A percentile compares a stretch with the other conserved stretches of the same genome.
These are phyloP conservation scores for Casuarina cunninghamiana DNA, from an alignment of 306 rosid species.

Conservation along the genomic window DNA sequence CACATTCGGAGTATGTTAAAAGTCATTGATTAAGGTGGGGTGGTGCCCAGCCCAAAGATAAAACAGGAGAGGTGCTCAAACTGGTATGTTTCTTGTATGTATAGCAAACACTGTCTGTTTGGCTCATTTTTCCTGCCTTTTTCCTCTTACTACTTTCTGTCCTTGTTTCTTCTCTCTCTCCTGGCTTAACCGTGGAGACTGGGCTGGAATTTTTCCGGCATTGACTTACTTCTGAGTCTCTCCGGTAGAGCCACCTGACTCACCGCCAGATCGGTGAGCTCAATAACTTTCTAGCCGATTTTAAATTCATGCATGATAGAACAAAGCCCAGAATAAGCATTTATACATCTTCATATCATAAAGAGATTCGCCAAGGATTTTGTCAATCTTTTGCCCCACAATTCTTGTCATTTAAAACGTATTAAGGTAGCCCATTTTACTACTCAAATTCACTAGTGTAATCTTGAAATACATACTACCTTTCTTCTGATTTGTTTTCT, in stretches of 20 bases:
- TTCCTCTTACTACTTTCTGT: slow-evolving; percentile 13
- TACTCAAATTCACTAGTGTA: slow-evolving; percentile 27
- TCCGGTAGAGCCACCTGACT: slow-evolving; percentile 14
- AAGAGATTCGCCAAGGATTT: slow-evolving; percentile 43
- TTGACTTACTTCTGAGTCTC: slow-evolving; percentile 44
- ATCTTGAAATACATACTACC: slow-evolving; percentile 16
- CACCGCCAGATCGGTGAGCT: slow-evolving; percentile 45
- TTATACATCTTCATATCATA: slow-evolving; percentile 34
- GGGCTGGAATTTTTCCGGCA: slow-evolving; percentile 39
- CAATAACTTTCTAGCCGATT: slow-evolving; percentile 9
- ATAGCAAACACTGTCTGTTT: slow-evolving; percentile 8
- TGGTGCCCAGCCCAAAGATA: background rate
- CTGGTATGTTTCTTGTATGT: background rate
- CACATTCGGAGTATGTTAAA: background rate
- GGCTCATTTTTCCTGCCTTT: slow-evolving; percentile 23
- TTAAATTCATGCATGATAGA: slow-evolving; percentile 23
- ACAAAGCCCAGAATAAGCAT: background rate
- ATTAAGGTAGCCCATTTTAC: slow-evolving; percentile 33
- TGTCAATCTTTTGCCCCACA: slow-evolving; percentile 30
- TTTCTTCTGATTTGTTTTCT: slow-evolving; percentile 18
- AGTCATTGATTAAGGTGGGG: background rate
- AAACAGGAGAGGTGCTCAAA: background rate
- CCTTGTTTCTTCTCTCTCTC: background rate
- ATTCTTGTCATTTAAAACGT: slow-evolving; percentile 36
- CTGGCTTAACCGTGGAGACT: slow-evolving; percentile 14